phyloP scores from a whole-genome alignment of 495 filamentous ascomycete species.

The Penicillium soppii region DNA sequence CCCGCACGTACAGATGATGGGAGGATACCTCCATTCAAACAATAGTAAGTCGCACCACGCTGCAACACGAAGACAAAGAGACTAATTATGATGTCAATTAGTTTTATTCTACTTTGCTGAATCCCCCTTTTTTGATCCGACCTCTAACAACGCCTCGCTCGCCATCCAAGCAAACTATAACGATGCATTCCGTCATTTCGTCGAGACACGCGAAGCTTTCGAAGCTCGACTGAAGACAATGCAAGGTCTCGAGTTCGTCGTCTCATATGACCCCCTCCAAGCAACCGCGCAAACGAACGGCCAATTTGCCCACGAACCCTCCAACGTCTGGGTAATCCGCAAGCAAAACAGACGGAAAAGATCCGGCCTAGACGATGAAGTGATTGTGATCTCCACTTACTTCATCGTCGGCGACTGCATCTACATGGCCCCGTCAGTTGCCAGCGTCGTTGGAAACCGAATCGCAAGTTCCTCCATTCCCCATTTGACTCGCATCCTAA shows the following conservation, averaged over 20 bases:
- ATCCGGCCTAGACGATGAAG: slow-evolving; percentile 60
- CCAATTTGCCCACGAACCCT: slow-evolving; percentile 49
- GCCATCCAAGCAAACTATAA: slow-evolving; percentile 75
- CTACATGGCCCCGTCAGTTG: slow-evolving; percentile 83
- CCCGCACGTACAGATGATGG: slow-evolving; percentile 57
- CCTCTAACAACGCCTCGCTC: slow-evolving; percentile 82
- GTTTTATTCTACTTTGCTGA: slow-evolving; percentile 88
- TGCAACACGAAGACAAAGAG: not conserved
- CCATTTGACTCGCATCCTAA: slow-evolving; percentile 12
- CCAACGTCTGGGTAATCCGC: slow-evolving; percentile 86
- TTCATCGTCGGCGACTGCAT: slow-evolving; percentile 83
- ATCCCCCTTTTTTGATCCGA: slow-evolving; percentile 88
- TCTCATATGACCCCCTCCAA: slow-evolving; percentile 67
- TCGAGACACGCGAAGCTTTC: slow-evolving; percentile 73
- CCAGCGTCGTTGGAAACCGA: slow-evolving; percentile 71
- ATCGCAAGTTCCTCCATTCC: slow-evolving; percentile 53
- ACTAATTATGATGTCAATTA: slow-evolving; percentile 4
- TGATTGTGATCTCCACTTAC: slow-evolving; percentile 73
- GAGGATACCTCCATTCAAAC: slow-evolving; percentile 51
- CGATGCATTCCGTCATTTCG: slow-evolving; percentile 59
- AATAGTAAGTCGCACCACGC: slow-evolving; percentile 35
- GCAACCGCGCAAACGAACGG: slow-evolving; percentile 64
- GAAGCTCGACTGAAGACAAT: slow-evolving; percentile 73
- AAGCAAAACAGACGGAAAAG: slow-evolving; percentile 75
- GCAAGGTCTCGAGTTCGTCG: slow-evolving; percentile 80